Evolutionary conservation across 2,329 filamentous ascomycete species (phyloP), one percentile per base, ranked within the genome.

Genomic region (Aspergillus persii): DNA sequence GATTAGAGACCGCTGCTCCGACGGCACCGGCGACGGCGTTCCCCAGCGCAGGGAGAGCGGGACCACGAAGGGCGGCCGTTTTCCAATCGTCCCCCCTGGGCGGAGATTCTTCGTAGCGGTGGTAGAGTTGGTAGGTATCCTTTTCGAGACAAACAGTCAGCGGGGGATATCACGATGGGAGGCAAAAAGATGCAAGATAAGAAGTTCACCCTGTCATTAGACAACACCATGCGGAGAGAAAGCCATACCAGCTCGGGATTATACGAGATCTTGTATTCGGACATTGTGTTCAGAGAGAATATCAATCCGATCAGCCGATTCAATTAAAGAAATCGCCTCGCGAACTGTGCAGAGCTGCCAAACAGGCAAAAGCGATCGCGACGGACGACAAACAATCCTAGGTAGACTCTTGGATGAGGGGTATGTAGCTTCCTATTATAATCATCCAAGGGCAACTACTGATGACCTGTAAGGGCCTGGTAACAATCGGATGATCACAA

Each of bases 1-100:
- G 82, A 67, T 93, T 94, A 9, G 92, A 90, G 60, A 94, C 83
- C 15, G 90, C 89, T 0, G 91, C 89, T 39, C 91, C 92, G 0
- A 87, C 79, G 4, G 91, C 89, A 54, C 92, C 92, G 3, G 92
- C 92, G 33, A 91, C 75, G 56, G 91, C 92, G 79, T 96, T 92
- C 49, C 91, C 89, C 8, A 96, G 79, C 36, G 91, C 90, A 53
- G 90, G 89, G 4, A 95, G 75, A 0, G 80, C 80, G 26, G 74
- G 74, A 1, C 76, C 74, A 3, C 68, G 68, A 31, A 76, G 63
- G n/a, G 70, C 70, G 26, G 67, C 66, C 18, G 69, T 59, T 60
- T 68, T 73, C 69, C 68, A 74, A 57, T 72, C 68, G 41, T 65
- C 69, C 50, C 69, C 69, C 50, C 69, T 67, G 1, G 67, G 65